Conservation (phyloP, 179 eudicot genomes). For the Beta corolliflora region DNA sequence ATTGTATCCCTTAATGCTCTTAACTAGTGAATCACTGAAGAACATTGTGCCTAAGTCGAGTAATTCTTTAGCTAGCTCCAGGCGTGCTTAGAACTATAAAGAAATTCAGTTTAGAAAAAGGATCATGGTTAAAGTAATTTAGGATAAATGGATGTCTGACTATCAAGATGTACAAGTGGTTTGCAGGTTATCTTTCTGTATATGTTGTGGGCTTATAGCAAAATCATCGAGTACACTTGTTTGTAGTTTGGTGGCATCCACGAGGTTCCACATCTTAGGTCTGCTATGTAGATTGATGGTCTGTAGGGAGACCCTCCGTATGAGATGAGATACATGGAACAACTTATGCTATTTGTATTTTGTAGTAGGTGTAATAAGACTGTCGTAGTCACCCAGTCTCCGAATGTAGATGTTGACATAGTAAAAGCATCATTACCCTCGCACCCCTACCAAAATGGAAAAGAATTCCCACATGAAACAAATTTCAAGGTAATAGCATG, state of each 20-base stretch:
- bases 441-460: too few relatives aligned
- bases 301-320: neutral
- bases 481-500: neutral
- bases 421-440: neutral
- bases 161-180: neutral
- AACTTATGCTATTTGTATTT: neutral
- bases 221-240: neutral
- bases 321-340: neutral
- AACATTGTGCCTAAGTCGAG: neutral
- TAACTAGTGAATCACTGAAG: neutral
- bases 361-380: neutral
- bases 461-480: neutral
- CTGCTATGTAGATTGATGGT: neutral
- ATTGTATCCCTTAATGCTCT: neutral
- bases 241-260: neutral
- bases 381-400: neutral
- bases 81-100: neutral
- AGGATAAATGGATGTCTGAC: neutral
- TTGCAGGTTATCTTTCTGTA: neutral
- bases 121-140: neutral
- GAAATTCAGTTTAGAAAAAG: neutral
- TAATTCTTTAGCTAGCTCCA: neutral
- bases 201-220: neutral
- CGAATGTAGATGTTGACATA: neutral
- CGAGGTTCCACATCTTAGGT: neutral